Evolutionary conservation across 768 basidiomycete species (phyloP).

Genomic region (Melanogaster broomeanus): DNA sequence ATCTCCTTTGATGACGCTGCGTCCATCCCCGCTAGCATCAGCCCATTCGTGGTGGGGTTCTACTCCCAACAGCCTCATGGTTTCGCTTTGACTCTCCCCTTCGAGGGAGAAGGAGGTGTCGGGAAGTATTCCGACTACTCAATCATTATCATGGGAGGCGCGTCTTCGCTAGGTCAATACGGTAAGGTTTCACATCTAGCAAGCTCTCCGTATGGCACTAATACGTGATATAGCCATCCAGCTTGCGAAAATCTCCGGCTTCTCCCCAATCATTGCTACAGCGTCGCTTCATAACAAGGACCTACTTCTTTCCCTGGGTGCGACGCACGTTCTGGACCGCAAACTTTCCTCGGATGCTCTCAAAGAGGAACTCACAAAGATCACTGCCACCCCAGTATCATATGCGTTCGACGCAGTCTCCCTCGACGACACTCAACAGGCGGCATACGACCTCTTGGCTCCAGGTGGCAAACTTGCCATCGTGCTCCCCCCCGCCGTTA

Average conservation of each 20-base stretch:
- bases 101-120: constrained; percentile 24
- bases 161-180: constrained; percentile 40
- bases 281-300: constrained; percentile 34
- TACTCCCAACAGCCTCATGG: constrained; percentile 28
- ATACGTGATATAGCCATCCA: constrained; percentile 31
- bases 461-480: constrained; percentile 29
- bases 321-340: constrained; percentile 37
- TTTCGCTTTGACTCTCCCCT: constrained; percentile 27
- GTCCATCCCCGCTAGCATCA: constrained; percentile 34
- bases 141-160: constrained; percentile 37
- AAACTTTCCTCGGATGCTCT: constrained; percentile 16
- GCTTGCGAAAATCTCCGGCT: constrained; percentile 32
- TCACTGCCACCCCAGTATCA: neutral
- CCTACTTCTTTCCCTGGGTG: constrained; percentile 35
- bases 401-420: constrained; percentile 33
- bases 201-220: neutral
- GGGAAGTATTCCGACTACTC: constrained; percentile 34
- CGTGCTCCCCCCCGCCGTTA: neutral
- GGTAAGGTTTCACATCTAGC: constrained; percentile 17
- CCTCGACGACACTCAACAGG: constrained; percentile 31
- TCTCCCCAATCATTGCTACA: constrained; percentile 40
- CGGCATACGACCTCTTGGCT: constrained; percentile 28
- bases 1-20: constrained; percentile 39
- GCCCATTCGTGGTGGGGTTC: constrained; percentile 36
- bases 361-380: neutral